A percentile compares a stretch with the other conserved stretches of the same genome.
phyloP scores from a whole-genome alignment of 2,329 filamentous ascomycete species.

The Ascochyta clinopodiicola region DNA sequence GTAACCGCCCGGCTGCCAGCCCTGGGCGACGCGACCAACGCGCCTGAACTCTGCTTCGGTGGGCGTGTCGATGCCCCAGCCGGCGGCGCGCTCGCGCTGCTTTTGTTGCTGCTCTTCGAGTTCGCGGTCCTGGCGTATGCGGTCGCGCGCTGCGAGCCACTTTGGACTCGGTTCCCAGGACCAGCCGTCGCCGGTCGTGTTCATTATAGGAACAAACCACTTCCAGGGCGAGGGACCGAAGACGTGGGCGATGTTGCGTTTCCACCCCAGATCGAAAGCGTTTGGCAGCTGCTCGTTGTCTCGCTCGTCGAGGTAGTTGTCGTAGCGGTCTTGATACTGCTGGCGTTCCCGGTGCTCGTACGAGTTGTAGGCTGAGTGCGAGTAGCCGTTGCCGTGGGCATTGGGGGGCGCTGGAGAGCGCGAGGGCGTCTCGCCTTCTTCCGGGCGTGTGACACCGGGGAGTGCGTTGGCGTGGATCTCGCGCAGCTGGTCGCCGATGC shows the following conservation, averaged over 20 bases:
- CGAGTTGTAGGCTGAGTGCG: constrained; percentile 52
- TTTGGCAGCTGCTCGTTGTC: constrained; percentile 88
- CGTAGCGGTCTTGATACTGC: constrained; percentile 72
- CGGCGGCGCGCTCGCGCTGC: constrained; percentile 68
- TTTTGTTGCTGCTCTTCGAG: constrained; percentile 59
- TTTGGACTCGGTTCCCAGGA: constrained; percentile 83
- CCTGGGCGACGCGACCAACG: constrained; percentile 33
- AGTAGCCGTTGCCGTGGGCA: constrained; percentile 45
- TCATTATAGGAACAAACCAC: constrained; percentile 83
- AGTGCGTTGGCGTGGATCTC: constrained; percentile 84
- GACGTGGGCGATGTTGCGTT: constrained; percentile 78
- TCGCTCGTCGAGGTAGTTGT: constrained; percentile 85
- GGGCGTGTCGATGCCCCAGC: constrained; percentile 64
- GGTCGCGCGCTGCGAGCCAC: constrained; percentile 76
- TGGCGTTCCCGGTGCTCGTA: constrained; percentile 65
- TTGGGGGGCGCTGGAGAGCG: constrained; percentile 42
- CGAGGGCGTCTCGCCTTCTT: constrained; percentile 75
- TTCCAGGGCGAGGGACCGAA: constrained; percentile 76
- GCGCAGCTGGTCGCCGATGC: constrained; percentile 71
- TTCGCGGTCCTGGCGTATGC: constrained; percentile 55
- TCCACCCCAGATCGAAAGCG: constrained; percentile 89
- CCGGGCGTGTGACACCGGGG: constrained; percentile 78
- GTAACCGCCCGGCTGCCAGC: constrained; percentile 40
- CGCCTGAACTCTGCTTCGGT: constrained; percentile 47
- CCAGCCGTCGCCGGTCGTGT: constrained; percentile 92